Base-by-base conservation (phyloP, 2,329 filamentous ascomycete genomes). In the Microdochium bolleyi region DNA sequence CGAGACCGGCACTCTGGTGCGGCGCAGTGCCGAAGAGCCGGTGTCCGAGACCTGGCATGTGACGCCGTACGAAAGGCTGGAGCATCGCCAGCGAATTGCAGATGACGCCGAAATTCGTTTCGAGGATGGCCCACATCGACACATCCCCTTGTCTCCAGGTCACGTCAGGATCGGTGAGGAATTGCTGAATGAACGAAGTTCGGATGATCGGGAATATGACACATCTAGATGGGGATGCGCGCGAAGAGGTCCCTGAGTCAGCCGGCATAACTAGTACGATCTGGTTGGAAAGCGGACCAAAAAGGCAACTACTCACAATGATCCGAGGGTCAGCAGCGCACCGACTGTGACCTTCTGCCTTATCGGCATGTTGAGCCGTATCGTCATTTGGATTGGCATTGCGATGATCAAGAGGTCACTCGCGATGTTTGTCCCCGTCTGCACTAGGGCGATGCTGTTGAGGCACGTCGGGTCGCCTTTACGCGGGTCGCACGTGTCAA, bases 381-480 rank as follows among this genome's bases (percentile, higher is more conserved):
- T 63, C 14, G 77, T 64, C 9, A 73, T 72, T 2, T 67, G 66
- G 50, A 75, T 67, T 1, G 74, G 74, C 16, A 76, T 60, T 1
- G 67, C 56, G 54, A 73, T 71, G 49, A 74, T 69, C 16, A 73
- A 52, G 9, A 75, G 53, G 57, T 76, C 72, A 27, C 71, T 74
- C 38, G 69, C 50, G 51, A 77, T 74, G 59, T 75, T 75, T 19
- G 74, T 62, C 1, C 68, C 69, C 0, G 74, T 70, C 54, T 75
- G 73, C 38, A 69, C 63, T 54, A 76, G 68, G 13, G 70, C 64
- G 50, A 73, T 69, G 53, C 73, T 71, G 52, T 72, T 62, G 51
- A 77, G 65, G 57, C 74, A 77, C 34, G 50, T 62, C 61, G 51
- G 51, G 37, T 52, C 58, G 24, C 54, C 53, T 22, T 53, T 46